These are phyloP conservation scores for Hevea brasiliensis DNA, from an alignment of 345 rosid species.

Conservation along the genomic window DNA sequence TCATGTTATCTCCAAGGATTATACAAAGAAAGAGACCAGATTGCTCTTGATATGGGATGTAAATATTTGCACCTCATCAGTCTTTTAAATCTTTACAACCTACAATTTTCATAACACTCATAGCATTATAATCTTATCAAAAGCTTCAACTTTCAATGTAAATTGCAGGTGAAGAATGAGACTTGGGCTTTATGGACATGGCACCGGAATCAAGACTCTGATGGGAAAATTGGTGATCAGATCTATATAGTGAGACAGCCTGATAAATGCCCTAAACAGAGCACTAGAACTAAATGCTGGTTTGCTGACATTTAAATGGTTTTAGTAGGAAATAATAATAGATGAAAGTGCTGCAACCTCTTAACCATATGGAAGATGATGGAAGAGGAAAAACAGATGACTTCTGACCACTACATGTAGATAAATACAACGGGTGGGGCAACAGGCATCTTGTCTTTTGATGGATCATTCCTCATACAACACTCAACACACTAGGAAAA, in stretches of 20 bases:
- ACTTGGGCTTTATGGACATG: conserved; percentile 88
- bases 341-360: background rate
- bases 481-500: background rate
- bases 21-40: background rate
- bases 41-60: no score
- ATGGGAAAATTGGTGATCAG: conserved; percentile 55
- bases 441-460: background rate
- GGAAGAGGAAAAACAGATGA: background rate
- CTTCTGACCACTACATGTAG: background rate
- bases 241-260: conserved; percentile 85
- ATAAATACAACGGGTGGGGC: background rate
- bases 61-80: no score
- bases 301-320: background rate
- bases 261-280: conserved; percentile 39
- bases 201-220: conserved; percentile 79
- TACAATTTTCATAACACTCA: no score
- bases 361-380: background rate
- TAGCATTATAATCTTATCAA: background rate
- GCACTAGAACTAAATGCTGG: background rate
- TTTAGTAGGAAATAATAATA: background rate
- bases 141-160: background rate
- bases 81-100: no score
- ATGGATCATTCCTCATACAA: background rate
- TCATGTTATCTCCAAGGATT: no score
- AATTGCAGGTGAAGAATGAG: conserved; percentile 71